Conservation (phyloP, 169 alveolate species). For the Cryptosporidium canis region DNA sequence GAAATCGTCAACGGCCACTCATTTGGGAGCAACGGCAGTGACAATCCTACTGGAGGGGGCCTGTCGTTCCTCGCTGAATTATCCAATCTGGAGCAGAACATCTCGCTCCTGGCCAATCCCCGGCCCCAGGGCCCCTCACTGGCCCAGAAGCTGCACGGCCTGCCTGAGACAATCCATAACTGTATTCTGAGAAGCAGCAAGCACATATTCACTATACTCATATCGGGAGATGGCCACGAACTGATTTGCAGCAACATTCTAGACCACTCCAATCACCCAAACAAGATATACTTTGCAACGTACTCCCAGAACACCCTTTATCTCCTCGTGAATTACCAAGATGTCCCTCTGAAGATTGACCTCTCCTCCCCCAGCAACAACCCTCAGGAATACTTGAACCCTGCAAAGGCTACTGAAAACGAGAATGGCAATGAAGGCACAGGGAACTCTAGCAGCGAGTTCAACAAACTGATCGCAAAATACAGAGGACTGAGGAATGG, state of each 20-base stretch:
- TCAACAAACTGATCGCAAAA: slow-evolving; percentile 16
- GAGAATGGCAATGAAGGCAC: not conserved
- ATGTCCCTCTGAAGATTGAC: slow-evolving; percentile 46
- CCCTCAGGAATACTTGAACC: not conserved
- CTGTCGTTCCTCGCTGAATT: not conserved
- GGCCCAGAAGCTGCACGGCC: not conserved
- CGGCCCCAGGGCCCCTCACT: not conserved
- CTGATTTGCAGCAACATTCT: slow-evolving; percentile 15
- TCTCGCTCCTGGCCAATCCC: not conserved
- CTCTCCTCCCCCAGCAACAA: not conserved
- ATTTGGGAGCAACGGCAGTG: not conserved
- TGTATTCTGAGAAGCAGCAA: slow-evolving; percentile 21
- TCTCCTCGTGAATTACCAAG: slow-evolving; percentile 43
- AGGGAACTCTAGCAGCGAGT: not conserved
- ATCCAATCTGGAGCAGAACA: slow-evolving; percentile 2
- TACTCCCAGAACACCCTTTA: slow-evolving; percentile 16
- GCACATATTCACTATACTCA: not conserved
- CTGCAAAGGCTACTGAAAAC: not conserved
- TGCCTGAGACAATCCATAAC: not conserved
- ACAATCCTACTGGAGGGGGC: not conserved
- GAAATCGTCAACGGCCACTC: not conserved
- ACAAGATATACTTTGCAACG: slow-evolving; percentile 41
- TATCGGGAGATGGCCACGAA: slow-evolving; percentile 44
- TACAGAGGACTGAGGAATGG: slow-evolving; percentile 26
- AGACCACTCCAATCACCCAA: slow-evolving; percentile 28